phyloP scores from a whole-genome alignment of 2,329 filamentous ascomycete genomes.

The Nakataea oryzae region DNA sequence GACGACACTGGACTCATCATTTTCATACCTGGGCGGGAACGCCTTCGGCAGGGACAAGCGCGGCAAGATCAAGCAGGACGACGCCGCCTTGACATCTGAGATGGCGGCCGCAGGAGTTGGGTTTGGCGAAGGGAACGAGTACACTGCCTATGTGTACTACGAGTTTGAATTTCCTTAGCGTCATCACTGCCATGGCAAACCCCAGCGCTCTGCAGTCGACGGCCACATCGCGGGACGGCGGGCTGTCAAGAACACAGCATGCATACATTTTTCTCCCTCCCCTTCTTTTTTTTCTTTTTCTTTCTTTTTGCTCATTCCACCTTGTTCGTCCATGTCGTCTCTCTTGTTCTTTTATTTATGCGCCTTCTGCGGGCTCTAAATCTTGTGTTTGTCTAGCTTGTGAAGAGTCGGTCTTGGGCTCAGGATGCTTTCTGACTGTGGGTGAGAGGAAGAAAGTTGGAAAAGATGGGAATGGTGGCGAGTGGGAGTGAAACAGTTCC shows the following conservation, averaged over 20 bases:
- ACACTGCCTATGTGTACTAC: constrained; percentile 95
- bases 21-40: constrained; percentile 89
- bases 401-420: not conserved
- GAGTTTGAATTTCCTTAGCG: constrained; percentile 65
- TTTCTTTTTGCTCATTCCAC: not conserved
- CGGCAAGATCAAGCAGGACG: constrained; percentile 83
- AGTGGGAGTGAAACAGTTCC: too few relatives aligned
- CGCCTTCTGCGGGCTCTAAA: not conserved
- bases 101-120: constrained; percentile 66
- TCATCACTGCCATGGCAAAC: not conserved
- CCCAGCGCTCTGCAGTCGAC: not conserved
- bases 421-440: not conserved
- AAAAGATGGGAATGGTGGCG: too few relatives aligned
- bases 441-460: too few relatives aligned
- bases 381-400: not conserved
- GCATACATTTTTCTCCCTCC: not conserved
- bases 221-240: not conserved
- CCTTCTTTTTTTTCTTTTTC: not conserved
- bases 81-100: constrained; percentile 66
- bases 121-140: constrained; percentile 66
- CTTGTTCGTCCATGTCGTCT: too few relatives aligned
- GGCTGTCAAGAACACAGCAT: not conserved
- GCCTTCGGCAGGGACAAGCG: constrained; percentile 92
- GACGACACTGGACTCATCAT: constrained; percentile 68
- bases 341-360: not conserved